phyloP scores from a whole-genome alignment of 2,329 filamentous ascomycete genomes.

The Amauroascus verrucosus region DNA sequence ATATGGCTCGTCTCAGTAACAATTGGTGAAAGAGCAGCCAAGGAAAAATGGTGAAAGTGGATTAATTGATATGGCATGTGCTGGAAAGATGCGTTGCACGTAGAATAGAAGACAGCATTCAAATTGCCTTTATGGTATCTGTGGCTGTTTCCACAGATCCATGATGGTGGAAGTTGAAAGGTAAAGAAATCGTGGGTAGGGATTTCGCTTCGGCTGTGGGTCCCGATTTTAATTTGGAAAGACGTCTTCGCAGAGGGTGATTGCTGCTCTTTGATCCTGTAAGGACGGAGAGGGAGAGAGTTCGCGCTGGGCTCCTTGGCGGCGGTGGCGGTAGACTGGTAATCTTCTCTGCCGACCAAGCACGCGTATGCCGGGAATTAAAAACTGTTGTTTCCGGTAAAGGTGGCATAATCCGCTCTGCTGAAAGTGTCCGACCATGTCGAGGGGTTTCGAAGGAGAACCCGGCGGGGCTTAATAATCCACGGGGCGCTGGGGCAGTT shows the following conservation, averaged over 20 bases:
- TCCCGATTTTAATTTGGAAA: constrained; percentile 7
- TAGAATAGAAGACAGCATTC: background rate
- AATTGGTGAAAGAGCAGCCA: background rate
- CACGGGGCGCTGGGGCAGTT: background rate
- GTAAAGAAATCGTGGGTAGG: background rate
- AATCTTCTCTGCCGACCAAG: constrained; percentile 3
- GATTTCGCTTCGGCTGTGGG: background rate
- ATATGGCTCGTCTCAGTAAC: background rate
- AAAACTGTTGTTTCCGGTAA: background rate
- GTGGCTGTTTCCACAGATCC: background rate
- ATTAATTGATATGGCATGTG: no score
- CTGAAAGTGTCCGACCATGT: constrained; percentile 5
- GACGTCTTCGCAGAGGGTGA: background rate
- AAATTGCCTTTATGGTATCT: background rate
- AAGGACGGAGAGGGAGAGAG: constrained; percentile 6
- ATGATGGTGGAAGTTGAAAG: constrained; percentile 9
- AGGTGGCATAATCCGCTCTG: constrained; percentile 6
- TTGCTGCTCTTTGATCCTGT: background rate
- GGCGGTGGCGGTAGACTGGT: background rate
- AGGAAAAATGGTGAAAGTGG: no score
- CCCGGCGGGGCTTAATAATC: background rate
- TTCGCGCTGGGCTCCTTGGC: constrained; percentile 7
- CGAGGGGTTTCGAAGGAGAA: background rate
- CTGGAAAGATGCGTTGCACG: no score
- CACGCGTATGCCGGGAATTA: background rate